Percentiles rank a stretch among this genome's conserved stretches.
Conservation (phyloP, 306 rosid genomes). For the Trifolium fragiferum region DNA sequence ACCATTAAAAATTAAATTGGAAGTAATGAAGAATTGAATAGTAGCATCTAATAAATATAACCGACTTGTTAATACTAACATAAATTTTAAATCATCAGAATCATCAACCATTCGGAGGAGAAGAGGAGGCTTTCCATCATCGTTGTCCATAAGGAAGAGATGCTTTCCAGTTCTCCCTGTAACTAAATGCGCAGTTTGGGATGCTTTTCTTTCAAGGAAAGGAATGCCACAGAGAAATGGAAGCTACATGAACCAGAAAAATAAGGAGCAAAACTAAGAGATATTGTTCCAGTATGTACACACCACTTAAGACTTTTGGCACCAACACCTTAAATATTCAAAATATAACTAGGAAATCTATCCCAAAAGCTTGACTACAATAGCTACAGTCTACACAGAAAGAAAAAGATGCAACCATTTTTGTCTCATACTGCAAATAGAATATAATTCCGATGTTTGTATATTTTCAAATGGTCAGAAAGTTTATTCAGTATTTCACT, state of each 20-base stretch:
- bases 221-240: slow-evolving; percentile 93
- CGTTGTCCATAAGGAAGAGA: slow-evolving; percentile 82
- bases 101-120: slow-evolving; percentile 86
- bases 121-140: slow-evolving; percentile 79
- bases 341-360: slow-evolving; percentile 17
- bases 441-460: not conserved
- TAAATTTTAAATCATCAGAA: slow-evolving; percentile 78
- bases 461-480: not conserved
- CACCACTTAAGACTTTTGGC: not conserved
- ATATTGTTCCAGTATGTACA: slow-evolving; percentile 18
- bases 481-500: not conserved
- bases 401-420: slow-evolving; percentile 23
- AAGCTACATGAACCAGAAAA: slow-evolving; percentile 57
- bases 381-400: not conserved
- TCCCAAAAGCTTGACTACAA: not conserved
- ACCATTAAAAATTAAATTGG: slow-evolving; percentile 40
- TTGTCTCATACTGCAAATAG: slow-evolving; percentile 4
- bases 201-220: slow-evolving; percentile 91
- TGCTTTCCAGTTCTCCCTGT: slow-evolving; percentile 97
- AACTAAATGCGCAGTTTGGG: slow-evolving; percentile 89
- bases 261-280: slow-evolving; percentile 8
- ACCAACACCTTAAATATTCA: not conserved
- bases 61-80: slow-evolving; percentile 60
- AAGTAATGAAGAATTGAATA: slow-evolving; percentile 22
- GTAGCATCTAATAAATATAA: slow-evolving; percentile 34